Base-by-base conservation (phyloP, 176 grass and related monocot species). In the Urochloa ruziziensis region DNA sequence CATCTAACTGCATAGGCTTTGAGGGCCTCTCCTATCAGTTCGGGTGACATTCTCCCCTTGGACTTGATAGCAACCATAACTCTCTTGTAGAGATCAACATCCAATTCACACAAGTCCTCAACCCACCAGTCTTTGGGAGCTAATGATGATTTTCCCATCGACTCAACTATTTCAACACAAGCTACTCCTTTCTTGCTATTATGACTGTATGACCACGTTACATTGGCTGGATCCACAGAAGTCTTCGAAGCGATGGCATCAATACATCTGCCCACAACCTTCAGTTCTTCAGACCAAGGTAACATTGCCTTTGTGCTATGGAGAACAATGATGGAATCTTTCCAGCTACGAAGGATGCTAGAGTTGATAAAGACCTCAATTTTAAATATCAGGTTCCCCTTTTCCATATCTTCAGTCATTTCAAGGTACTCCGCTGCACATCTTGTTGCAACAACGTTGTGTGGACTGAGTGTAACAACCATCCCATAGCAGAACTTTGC, bases 401-500 rank as follows among this genome's bases (percentile, higher is more conserved):
- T 99, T 18, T 99, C 97, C 73, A 92, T 82, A 29, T 90, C 94
- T 80, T 99, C 97, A 4, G 88, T 92, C 97, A 99, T 99, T 87
- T 96, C 93, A 33, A 99, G 91, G 73, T 88, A 92, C 70, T 96
- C 91, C 2, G 93, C 91, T 23, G 93, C 93, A 75, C 93, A 99
- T 88, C 93, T 93, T 78, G 91, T 71, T 40, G 91, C 91, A 40
- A 91, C 93, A 49, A 96, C 91, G 77, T 96, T 99, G 87, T 96
- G 91, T 32, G 97, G 87, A 72, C 89, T 96, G 28, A 99, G 83
- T 37, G 93, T 99, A n/a, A 96, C 97, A 43, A 86, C 80, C 87
- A 99, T 96, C 43, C 97, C 97, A 48, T 99, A 99, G 83, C 97
- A 99, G 88, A 99, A 99, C 65, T 99, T 99, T 44, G 93, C 86